Base-by-base conservation (phyloP, 1,139 yeast genomes). In the Saccharomycopsis crataegensis region DNA sequence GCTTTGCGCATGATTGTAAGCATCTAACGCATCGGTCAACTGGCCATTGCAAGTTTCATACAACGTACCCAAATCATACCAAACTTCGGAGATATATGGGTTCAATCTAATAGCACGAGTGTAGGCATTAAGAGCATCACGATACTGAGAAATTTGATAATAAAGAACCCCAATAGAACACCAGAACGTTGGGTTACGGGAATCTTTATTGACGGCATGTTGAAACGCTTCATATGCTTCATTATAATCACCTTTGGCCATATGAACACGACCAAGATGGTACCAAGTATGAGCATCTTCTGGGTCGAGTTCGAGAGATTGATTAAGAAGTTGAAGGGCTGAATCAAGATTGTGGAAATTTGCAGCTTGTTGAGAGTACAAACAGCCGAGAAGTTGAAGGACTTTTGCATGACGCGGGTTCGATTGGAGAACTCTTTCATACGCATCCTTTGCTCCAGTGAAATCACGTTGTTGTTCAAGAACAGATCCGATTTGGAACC, bases 151-250 rank as follows among this genome's bases (percentile, higher is more conserved):
- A 58, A 93, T 91, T 70, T 93, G 97, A 69, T 91, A 93, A 72
- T 93, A 93, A 58, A 93, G 76, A 9, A 93, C 98, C 67, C 99
- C 99, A 65, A 93, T 93, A 36, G 96, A 89, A 69, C 99, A 93
- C 99, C 99, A 93, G 73, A 93, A 93, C 1, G 97, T 93, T 55
- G 99, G 98, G 68, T 93, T 93, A 66, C 97, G 79, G 37, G 95
- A 86, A 68, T 93, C 99, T 58, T 97, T 80, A 69, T 93, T 93
- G 54, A 93, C 99, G 7, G 99, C 99, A 68, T 91, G 98, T 72
- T 93, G 99, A 78, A 93, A 93, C 0, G 98, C 95, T 67, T 93
- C 98, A 69, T 93, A 93, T 3, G 99, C 98, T 51, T 94, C 91
- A 61, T 93, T 86, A 72, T 90, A 93, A 68, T 91, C 96, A 60